A percentile compares a stretch with the other conserved stretches of the same genome.
Evolutionary conservation across 306 rosid species (phyloP).

Genomic region (Herpetospermum pedunculosum): DNA sequence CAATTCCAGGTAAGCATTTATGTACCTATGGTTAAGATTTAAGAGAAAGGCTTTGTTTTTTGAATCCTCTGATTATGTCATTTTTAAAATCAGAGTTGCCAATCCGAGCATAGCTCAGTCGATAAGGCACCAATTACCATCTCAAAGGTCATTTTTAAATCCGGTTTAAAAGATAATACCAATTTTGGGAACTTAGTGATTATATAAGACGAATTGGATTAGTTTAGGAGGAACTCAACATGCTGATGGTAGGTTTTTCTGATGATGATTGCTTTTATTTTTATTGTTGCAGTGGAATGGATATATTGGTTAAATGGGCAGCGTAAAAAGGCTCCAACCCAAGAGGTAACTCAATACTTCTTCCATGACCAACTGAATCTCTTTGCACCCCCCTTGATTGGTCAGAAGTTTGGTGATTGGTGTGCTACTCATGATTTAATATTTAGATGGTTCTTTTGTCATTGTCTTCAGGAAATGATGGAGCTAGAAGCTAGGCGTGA

Average conservation of each 20-base stretch:
- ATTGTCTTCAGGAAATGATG: conserved; percentile 51
- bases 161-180: not conserved
- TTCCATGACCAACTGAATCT: not conserved
- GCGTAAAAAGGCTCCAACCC: conserved; percentile 89
- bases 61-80: not conserved
- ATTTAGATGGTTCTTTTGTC: not conserved
- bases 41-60: not conserved
- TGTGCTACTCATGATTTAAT: not conserved
- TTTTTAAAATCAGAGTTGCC: not conserved
- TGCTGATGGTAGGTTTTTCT: not conserved
- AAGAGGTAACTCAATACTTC: conserved; percentile 42
- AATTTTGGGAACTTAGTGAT: not conserved
- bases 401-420: not conserved
- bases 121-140: too few species aligned
- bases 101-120: too few species aligned
- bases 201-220: not conserved
- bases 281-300: conserved; percentile 75
- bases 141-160: too few species aligned
- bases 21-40: not conserved
- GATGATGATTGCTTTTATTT: conserved; percentile 15
- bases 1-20: conserved; percentile 63
- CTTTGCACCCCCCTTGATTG: not conserved
- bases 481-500: conserved; percentile 85
- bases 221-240: not conserved
- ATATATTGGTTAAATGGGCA: conserved; percentile 97